Conservation (phyloP, 768 basidiomycete genomes). For the Lentinula sp. region DNA sequence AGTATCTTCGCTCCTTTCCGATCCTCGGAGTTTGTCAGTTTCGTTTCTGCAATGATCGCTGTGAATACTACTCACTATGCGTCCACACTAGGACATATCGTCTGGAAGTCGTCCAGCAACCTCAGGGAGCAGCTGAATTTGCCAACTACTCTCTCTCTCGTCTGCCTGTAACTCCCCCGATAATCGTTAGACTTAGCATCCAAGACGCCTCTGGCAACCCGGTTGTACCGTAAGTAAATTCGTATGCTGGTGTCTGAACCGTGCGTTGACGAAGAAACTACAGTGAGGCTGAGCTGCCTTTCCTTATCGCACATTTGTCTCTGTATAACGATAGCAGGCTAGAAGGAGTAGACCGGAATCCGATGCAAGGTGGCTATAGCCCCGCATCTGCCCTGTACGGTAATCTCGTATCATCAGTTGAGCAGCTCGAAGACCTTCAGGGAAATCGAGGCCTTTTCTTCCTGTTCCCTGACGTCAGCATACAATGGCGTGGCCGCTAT, state of each 20-base stretch:
- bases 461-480: slow-evolving; percentile 86
- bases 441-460: slow-evolving; percentile 83
- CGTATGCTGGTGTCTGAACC: too few relatives aligned
- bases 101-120: slow-evolving; percentile 83
- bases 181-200: slow-evolving; percentile 75
- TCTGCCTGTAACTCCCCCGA: slow-evolving; percentile 77
- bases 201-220: slow-evolving; percentile 65
- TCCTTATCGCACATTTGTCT: slow-evolving; percentile 79
- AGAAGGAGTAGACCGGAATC: slow-evolving; percentile 58
- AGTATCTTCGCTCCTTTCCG: slow-evolving; percentile 51
- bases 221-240: slow-evolving; percentile 67
- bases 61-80: slow-evolving; percentile 12
- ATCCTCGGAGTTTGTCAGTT: slow-evolving; percentile 47
- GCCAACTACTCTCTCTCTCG: slow-evolving; percentile 69
- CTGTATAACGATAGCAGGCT: slow-evolving; percentile 66
- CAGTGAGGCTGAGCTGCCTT: slow-evolving; percentile 83
- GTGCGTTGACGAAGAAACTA: slow-evolving; percentile 8
- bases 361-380: slow-evolving; percentile 34
- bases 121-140: slow-evolving; percentile 77
- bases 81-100: slow-evolving; percentile 51
- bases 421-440: slow-evolving; percentile 74
- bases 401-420: slow-evolving; percentile 76
- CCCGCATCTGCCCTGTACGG: slow-evolving; percentile 68
- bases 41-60: slow-evolving; percentile 8
- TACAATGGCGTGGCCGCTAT: slow-evolving; percentile 72